A percentile compares a stretch with the other conserved stretches of the same genome.
Conservation (phyloP, 768 basidiomycete genomes). For the Leucocoprinus leucothites region DNA sequence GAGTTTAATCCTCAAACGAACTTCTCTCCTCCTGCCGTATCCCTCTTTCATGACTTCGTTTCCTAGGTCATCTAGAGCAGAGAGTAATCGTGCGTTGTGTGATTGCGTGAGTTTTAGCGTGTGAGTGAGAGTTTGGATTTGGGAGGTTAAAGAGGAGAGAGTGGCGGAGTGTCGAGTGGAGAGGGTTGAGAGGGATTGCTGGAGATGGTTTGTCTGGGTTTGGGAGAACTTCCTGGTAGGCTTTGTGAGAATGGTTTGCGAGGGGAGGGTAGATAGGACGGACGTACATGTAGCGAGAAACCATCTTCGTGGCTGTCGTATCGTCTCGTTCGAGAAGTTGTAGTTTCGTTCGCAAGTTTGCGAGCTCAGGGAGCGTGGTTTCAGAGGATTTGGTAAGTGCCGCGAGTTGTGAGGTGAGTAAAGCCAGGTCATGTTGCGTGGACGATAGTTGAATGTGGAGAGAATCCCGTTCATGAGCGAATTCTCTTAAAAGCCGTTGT, state of each 20-base stretch:
- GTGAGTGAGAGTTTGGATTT: slow-evolving; percentile 34
- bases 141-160: slow-evolving; percentile 33
- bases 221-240: slow-evolving; percentile 77
- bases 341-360: slow-evolving; percentile 45
- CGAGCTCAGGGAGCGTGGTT: slow-evolving; percentile 42
- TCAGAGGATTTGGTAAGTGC: slow-evolving; percentile 42
- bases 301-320: slow-evolving; percentile 76
- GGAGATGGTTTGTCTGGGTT: slow-evolving; percentile 62
- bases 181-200: slow-evolving; percentile 54
- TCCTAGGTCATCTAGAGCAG: slow-evolving; percentile 65
- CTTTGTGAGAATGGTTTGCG: neutral
- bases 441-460: slow-evolving; percentile 41
- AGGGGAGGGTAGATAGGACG: neutral
- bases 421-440: slow-evolving; percentile 42
- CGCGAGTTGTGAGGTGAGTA: slow-evolving; percentile 37
- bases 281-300: slow-evolving; percentile 79
- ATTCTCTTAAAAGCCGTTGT: slow-evolving; percentile 46
- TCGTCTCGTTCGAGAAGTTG: slow-evolving; percentile 62
- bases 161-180: slow-evolving; percentile 64
- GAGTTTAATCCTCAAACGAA: slow-evolving; percentile 59
- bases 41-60: slow-evolving; percentile 69
- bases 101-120: slow-evolving; percentile 41
- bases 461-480: slow-evolving; percentile 42
- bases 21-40: slow-evolving; percentile 71
- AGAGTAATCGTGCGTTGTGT: slow-evolving; percentile 48